phyloP scores from a whole-genome alignment of 2,329 filamentous ascomycete species.

The Tolypocladium nubicola region DNA sequence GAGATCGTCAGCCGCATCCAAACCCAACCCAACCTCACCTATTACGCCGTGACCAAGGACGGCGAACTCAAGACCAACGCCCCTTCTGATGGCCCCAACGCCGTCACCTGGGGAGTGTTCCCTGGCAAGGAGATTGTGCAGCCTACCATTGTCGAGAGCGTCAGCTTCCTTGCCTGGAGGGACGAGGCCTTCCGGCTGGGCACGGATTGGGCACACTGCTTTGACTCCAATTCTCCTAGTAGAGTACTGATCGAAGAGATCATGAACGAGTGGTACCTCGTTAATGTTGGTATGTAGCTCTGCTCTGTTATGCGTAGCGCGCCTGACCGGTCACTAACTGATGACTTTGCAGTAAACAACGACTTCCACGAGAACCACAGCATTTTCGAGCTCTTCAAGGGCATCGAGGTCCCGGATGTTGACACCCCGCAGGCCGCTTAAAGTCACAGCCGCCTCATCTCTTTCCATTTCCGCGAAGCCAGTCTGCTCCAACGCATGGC shows the following conservation, averaged over 20 bases:
- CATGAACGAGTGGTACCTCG: constrained; percentile 84
- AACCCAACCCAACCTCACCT: constrained; percentile 72
- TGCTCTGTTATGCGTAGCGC: not conserved
- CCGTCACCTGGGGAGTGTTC: constrained; percentile 99
- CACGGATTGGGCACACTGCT: constrained; percentile 88
- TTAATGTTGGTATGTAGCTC: constrained; percentile 73
- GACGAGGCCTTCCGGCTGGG: constrained; percentile 93
- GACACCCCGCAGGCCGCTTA: constrained; percentile 25
- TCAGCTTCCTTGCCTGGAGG: constrained; percentile 97
- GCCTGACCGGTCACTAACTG: not conserved
- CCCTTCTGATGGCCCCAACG: constrained; percentile 78
- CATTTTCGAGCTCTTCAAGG: constrained; percentile 81
- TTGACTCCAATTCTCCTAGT: constrained; percentile 65
- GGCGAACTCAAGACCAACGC: constrained; percentile 80
- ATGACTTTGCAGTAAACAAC: constrained; percentile 65
- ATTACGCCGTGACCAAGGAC: constrained; percentile 81
- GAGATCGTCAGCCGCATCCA: constrained; percentile 72
- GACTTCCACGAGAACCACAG: constrained; percentile 80
- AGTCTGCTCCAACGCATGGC: constrained; percentile 5
- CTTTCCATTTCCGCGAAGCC: not conserved
- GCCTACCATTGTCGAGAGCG: constrained; percentile 96
- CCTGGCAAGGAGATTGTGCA: constrained; percentile 99
- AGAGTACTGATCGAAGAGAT: constrained; percentile 69
- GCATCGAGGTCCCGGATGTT: constrained; percentile 57
- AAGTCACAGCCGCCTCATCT: not conserved